These are phyloP conservation scores for Candida sanyaensis DNA, from an alignment of 1,139 yeast species.

Conservation along the genomic window DNA sequence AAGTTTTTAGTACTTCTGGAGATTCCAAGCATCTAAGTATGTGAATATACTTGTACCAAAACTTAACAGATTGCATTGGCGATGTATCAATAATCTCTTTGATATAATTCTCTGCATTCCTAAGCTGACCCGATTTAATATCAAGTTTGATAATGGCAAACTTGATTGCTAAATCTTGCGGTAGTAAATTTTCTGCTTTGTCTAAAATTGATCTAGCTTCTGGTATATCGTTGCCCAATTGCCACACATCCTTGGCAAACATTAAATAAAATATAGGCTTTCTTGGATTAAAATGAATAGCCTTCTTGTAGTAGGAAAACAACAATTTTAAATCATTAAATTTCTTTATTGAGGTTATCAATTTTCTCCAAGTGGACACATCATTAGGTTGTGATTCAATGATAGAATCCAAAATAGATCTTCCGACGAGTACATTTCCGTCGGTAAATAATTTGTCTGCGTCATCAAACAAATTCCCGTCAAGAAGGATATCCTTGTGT, in stretches of 20 bases:
- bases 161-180: slow-evolving; percentile 58
- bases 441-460: slow-evolving; percentile 38
- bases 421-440: slow-evolving; percentile 37
- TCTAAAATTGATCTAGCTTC: slow-evolving; percentile 51
- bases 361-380: slow-evolving; percentile 55
- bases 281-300: slow-evolving; percentile 49
- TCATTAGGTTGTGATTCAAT: slow-evolving; percentile 50
- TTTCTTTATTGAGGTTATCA: slow-evolving; percentile 48
- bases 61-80: slow-evolving; percentile 40
- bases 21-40: slow-evolving; percentile 42
- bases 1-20: slow-evolving; percentile 35
- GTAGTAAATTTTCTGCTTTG: slow-evolving; percentile 21
- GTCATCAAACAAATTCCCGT: slow-evolving; percentile 19
- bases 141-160: slow-evolving; percentile 71
- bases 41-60: slow-evolving; percentile 67
- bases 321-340: slow-evolving; percentile 32
- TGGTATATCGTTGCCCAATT: slow-evolving; percentile 41
- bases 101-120: slow-evolving; percentile 46
- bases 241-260: slow-evolving; percentile 74
- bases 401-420: slow-evolving; percentile 49
- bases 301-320: slow-evolving; percentile 52
- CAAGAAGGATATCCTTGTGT: background rate
- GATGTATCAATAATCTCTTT: slow-evolving; percentile 19
- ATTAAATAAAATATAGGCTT: slow-evolving; percentile 58
- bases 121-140: slow-evolving; percentile 34